phyloP scores from a whole-genome alignment of 306 rosid genomes.

The Lupinus albus region DNA sequence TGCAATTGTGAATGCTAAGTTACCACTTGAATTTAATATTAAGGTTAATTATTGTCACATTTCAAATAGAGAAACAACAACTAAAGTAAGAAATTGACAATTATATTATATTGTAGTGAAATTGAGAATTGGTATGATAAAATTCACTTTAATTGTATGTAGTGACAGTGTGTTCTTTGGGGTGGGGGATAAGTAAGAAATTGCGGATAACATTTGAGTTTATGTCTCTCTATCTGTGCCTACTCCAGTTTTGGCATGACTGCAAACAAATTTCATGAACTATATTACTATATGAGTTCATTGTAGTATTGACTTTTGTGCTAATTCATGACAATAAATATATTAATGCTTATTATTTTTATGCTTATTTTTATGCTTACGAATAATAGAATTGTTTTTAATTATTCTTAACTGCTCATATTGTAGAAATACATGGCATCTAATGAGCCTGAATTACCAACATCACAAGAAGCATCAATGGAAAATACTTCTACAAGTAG shows the following conservation, averaged over 20 bases:
- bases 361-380: too few species aligned
- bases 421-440: too few species aligned
- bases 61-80: background rate
- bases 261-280: background rate
- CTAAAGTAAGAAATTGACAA: background rate
- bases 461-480: too few species aligned
- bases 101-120: conserved; percentile 7
- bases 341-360: too few species aligned
- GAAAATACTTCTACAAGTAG: too few species aligned
- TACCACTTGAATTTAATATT: background rate
- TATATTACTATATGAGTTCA: background rate
- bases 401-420: too few species aligned
- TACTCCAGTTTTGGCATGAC: background rate
- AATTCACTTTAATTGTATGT: background rate
- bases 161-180: too few species aligned
- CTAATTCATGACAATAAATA: background rate
- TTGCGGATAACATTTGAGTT: background rate
- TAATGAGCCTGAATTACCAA: too few species aligned
- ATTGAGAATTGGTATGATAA: background rate
- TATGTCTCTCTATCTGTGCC: background rate
- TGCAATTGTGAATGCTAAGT: too few species aligned
- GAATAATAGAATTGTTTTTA: too few species aligned
- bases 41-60: background rate
- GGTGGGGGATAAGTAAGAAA: too few species aligned
- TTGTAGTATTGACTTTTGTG: background rate